Percentiles rank a stretch among this genome's conserved stretches.
phyloP scores from a whole-genome alignment of 2,329 filamentous ascomycete genomes.

The Penicillium corylophilum region DNA sequence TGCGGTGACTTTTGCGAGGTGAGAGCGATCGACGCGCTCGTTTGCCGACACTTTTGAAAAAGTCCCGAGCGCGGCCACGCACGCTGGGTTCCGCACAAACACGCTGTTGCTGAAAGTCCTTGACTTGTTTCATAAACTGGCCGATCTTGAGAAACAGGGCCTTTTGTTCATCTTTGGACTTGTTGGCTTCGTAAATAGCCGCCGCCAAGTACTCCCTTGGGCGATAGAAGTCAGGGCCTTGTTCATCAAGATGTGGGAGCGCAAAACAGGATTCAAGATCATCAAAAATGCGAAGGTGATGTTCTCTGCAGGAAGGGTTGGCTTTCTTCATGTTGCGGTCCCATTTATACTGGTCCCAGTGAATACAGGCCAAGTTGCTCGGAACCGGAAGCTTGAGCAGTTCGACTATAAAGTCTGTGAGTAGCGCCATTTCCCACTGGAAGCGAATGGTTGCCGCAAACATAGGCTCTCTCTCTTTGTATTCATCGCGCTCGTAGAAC shows the following conservation, averaged over 20 bases:
- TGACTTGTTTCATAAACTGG: neutral
- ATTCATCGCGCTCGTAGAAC: neutral
- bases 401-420: conserved; percentile 7
- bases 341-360: conserved; percentile 3
- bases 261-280: neutral
- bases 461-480: neutral
- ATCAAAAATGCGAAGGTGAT: neutral
- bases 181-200: neutral
- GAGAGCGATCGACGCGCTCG: too few species aligned
- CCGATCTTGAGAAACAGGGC: neutral
- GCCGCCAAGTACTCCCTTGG: conserved; percentile 3
- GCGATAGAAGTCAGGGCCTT: conserved; percentile 1
- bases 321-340: neutral
- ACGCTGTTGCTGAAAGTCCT: neutral
- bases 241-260: neutral
- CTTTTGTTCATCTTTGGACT: neutral
- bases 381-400: conserved; percentile 5
- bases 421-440: conserved; percentile 7
- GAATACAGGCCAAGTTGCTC: conserved; percentile 6
- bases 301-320: neutral
- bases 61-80: too few species aligned
- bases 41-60: too few species aligned
- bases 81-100: neutral
- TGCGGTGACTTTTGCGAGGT: too few species aligned
- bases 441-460: conserved; percentile 3